Evolutionary conservation across 2,329 filamentous ascomycete species (phyloP).

Genomic region (Calonectria hongkongensis): DNA sequence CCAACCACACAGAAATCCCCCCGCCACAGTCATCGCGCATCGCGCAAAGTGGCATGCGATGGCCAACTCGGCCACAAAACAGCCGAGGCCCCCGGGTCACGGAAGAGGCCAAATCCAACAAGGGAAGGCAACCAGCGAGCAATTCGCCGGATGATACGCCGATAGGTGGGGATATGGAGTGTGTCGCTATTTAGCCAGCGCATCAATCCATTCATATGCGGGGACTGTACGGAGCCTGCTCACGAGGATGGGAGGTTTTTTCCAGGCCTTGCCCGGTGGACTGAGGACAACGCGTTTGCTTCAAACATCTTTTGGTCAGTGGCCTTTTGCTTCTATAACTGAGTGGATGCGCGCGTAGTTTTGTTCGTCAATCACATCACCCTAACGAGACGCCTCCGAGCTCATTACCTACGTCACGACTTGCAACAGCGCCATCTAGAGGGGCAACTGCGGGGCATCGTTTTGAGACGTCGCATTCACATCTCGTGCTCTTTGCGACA

Average conservation of each 20-base stretch:
- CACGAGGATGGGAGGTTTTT: slow-evolving; percentile 28
- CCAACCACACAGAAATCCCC: slow-evolving; percentile 2
- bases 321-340: neutral
- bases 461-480: slow-evolving; percentile 47
- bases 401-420: slow-evolving; percentile 20
- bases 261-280: slow-evolving; percentile 15
- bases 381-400: neutral
- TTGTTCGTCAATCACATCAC: slow-evolving; percentile 11
- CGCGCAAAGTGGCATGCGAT: neutral
- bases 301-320: slow-evolving; percentile 3
- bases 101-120: slow-evolving; percentile 22
- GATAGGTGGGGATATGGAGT: slow-evolving; percentile 54
- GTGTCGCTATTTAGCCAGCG: slow-evolving; percentile 42
- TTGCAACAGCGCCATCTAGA: slow-evolving; percentile 46
- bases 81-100: slow-evolving; percentile 23
- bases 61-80: neutral
- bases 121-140: slow-evolving; percentile 39
- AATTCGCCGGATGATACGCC: slow-evolving; percentile 43
- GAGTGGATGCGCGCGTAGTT: neutral
- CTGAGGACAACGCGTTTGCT: slow-evolving; percentile 23
- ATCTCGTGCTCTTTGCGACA: slow-evolving; percentile 41
- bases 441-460: slow-evolving; percentile 52
- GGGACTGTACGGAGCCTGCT: slow-evolving; percentile 20
- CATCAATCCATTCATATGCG: slow-evolving; percentile 30
- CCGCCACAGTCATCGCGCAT: neutral